A percentile compares a stretch with the other conserved stretches of the same genome.
These are phyloP conservation scores for Tylopilus subfusipes DNA, from an alignment of 768 basidiomycete species.

Conservation along the genomic window DNA sequence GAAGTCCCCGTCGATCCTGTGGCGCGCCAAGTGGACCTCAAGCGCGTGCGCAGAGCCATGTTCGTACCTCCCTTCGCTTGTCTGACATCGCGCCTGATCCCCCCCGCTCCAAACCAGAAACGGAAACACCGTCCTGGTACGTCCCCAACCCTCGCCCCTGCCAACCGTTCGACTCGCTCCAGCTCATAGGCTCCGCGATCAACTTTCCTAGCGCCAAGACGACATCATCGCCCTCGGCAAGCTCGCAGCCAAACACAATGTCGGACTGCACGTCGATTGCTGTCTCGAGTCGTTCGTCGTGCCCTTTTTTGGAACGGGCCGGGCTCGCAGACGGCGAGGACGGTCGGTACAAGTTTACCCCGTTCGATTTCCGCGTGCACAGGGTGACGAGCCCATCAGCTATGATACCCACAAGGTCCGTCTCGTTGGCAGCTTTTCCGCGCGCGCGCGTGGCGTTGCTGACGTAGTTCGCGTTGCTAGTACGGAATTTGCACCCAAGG, in stretches of 20 bases:
- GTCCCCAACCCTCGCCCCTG: background rate
- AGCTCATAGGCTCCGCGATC: slow-evolving; percentile 83
- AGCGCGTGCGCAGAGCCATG: slow-evolving; percentile 82
- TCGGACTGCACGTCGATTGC: slow-evolving; percentile 93
- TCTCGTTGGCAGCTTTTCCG: no score
- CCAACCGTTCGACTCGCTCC: background rate
- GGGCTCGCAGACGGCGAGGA: slow-evolving; percentile 61
- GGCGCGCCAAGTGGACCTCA: slow-evolving; percentile 77
- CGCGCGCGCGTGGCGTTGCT: background rate
- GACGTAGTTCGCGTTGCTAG: slow-evolving; percentile 37
- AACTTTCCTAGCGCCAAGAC: slow-evolving; percentile 87
- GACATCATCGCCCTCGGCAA: slow-evolving; percentile 75
- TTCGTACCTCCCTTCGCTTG: slow-evolving; percentile 38
- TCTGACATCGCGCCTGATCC: slow-evolving; percentile 2
- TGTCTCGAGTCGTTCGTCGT: slow-evolving; percentile 93
- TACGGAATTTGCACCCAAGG: slow-evolving; percentile 96
- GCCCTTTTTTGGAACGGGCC: slow-evolving; percentile 81
- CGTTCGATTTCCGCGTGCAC: slow-evolving; percentile 86
- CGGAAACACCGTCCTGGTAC: slow-evolving; percentile 82
- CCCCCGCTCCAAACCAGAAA: slow-evolving; percentile 50
- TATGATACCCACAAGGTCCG: slow-evolving; percentile 92
- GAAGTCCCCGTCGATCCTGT: slow-evolving; percentile 73
- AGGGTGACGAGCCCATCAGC: slow-evolving; percentile 93
- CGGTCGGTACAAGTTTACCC: slow-evolving; percentile 52
- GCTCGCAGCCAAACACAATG: slow-evolving; percentile 68